Conservation (phyloP, 1,284 basidiomycete genomes). For the Moesziomyces parantarcticus region DNA sequence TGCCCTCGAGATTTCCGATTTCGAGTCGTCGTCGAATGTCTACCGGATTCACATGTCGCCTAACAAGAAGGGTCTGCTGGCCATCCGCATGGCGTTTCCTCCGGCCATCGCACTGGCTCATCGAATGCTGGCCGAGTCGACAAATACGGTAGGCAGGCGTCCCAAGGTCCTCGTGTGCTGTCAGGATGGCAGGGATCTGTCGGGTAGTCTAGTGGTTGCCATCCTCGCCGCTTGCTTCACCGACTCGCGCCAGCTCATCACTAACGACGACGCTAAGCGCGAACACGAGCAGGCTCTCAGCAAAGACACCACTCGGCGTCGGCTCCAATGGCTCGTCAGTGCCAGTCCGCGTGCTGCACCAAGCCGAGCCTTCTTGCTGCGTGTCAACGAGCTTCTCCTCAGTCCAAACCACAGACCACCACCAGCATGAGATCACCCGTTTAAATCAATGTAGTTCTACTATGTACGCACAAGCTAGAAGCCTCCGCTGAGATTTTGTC, state of each 20-base stretch:
- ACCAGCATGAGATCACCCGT: background rate
- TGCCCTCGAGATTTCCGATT: background rate
- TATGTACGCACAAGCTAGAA: slow-evolving; percentile 9
- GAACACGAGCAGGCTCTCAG: slow-evolving; percentile 13
- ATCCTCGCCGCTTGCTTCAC: slow-evolving; percentile 58
- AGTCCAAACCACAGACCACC: slow-evolving; percentile 73
- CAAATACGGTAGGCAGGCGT: background rate
- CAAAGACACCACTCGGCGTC: slow-evolving; percentile 75
- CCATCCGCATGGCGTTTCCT: slow-evolving; percentile 31
- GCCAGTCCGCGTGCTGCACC: slow-evolving; percentile 80
- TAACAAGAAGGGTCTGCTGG: slow-evolving; percentile 45
- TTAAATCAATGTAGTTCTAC: background rate
- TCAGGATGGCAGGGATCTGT: slow-evolving; percentile 36
- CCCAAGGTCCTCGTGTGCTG: slow-evolving; percentile 34
- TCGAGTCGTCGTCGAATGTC: background rate
- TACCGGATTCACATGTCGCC: slow-evolving; percentile 13
- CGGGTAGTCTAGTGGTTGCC: slow-evolving; percentile 38
- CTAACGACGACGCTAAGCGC: background rate
- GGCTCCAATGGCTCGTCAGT: slow-evolving; percentile 83
- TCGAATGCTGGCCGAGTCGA: slow-evolving; percentile 7
- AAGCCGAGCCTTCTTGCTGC: slow-evolving; percentile 78
- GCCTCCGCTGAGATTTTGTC: slow-evolving; percentile 20
- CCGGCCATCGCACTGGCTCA: slow-evolving; percentile 31
- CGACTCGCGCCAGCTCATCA: slow-evolving; percentile 46
- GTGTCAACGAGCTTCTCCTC: slow-evolving; percentile 81